Evolutionary conservation across 192 early-diverging fungal genomes (phyloP), one percentile per base, ranked within the genome.

Genomic region (Lunasporangiospora selenospora): DNA sequence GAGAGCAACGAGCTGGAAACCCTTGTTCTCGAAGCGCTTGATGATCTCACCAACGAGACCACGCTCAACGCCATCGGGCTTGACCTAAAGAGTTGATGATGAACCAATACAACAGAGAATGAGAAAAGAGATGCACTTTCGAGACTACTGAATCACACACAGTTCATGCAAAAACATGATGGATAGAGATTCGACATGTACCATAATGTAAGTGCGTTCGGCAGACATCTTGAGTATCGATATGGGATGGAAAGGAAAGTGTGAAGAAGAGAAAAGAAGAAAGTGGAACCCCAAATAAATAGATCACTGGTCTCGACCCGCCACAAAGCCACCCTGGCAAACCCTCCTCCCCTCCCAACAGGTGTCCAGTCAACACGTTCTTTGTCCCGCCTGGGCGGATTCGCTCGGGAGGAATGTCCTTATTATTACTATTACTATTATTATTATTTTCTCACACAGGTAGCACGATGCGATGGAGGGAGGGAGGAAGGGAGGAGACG

Each of bases 1-100:
- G 55, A 96, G 83, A 34, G 83, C 94, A 38, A 94, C 87, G 19
- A 96, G 88, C 82, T 95, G 95, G 88, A 93, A 96, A 21, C 94
- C 94, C 75, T 89, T 87, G 52, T 80, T 81, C 83, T 96, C 93
- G 78, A 95, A 96, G 30, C 95, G 89, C 33, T 64, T 62, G 66
- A 96, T 92, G 52, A 97, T 83, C 75, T 96, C 90, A 75, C 89
- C 88, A 53, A 96, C 86, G 38, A 97, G 86, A 36, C 88, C 89
- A 47, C 95, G 88, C 81, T 95, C 89, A 33, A 91, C 89, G 53
- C 92, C 93, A 73, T 93, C 90, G 53, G 92, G 91, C 84, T 92
- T 88, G 76, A 90, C 83, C 38, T 73, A 62, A 51, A 33, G 32
- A 52, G 18, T 88, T 88, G 59, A 91, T 87, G 54, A 89, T 11